A percentile compares a stretch with the other conserved stretches of the same genome.
Conservation (phyloP, 2,329 filamentous ascomycete species). For the Verticillium klebahnii region DNA sequence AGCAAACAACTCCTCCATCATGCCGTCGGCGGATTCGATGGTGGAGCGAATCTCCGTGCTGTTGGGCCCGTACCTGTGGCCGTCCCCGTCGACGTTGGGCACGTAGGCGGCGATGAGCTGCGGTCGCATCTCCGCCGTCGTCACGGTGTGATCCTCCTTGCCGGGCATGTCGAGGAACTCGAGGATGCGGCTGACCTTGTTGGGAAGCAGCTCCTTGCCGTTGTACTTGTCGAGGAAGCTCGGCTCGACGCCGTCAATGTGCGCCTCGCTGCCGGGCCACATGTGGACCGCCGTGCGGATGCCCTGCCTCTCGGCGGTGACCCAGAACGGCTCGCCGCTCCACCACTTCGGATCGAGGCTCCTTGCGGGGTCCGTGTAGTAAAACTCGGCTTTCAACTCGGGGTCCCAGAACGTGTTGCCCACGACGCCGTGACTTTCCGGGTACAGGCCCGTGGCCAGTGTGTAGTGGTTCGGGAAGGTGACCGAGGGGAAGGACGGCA, state of each 20-base stretch:
- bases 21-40: conserved; percentile 73
- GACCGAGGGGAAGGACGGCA: conserved; percentile 89
- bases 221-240: conserved; percentile 83
- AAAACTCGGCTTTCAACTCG: conserved; percentile 70
- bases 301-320: conserved; percentile 79
- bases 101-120: conserved; percentile 95
- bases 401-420: conserved; percentile 96
- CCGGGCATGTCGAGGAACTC: conserved; percentile 82
- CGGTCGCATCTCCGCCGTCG: conserved; percentile 58
- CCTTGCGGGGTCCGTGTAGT: conserved; percentile 70
- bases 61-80: conserved; percentile 87
- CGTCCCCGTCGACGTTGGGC: conserved; percentile 82
- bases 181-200: conserved; percentile 76
- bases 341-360: conserved; percentile 91
- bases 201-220: conserved; percentile 64
- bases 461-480: conserved; percentile 98
- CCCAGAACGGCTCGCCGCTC: conserved; percentile 91
- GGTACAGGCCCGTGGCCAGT: conserved; percentile 84
- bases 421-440: conserved; percentile 88
- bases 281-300: conserved; percentile 85
- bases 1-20: conserved; percentile 72
- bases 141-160: conserved; percentile 50
- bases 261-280: conserved; percentile 96
- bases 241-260: conserved; percentile 70
- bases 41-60: conserved; percentile 83